Conservation (phyloP, 768 basidiomycete species). For the Leccinum variicolor region DNA sequence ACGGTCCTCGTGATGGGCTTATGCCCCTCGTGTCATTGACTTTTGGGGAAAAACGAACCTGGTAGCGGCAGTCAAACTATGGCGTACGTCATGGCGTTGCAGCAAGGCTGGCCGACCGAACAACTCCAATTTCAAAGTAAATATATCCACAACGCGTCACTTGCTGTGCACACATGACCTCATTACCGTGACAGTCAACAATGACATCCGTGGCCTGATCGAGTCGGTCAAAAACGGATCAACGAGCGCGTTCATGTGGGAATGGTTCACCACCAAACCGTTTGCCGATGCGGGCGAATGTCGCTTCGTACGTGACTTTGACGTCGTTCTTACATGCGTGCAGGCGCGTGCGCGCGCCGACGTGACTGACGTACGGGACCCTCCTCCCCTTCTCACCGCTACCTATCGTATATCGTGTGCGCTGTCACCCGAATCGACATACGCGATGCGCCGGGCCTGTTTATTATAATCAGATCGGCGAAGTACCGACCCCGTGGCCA, state of each 20-base stretch:
- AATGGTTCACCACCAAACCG: constrained; percentile 88
- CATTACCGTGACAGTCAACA: constrained; percentile 53
- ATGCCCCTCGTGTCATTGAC: background rate
- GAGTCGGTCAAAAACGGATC: constrained; percentile 84
- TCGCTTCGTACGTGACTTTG: constrained; percentile 62
- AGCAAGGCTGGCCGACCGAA: constrained; percentile 75
- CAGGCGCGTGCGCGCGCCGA: background rate
- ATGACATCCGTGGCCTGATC: constrained; percentile 78
- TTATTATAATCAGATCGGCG: constrained; percentile 56
- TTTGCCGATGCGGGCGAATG: constrained; percentile 76
- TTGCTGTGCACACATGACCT: background rate
- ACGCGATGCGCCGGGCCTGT: background rate
- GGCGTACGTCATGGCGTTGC: constrained; percentile 91
- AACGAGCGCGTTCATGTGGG: constrained; percentile 93
- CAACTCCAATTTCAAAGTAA: constrained; percentile 72
- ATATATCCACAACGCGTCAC: constrained; percentile 33
- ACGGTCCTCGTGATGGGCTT: background rate
- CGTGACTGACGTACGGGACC: background rate
- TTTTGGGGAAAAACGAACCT: background rate
- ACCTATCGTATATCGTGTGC: background rate
- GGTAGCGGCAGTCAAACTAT: constrained; percentile 82
- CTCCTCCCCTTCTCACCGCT: background rate
- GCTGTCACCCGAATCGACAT: background rate
- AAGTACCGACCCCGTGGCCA: constrained; percentile 92
- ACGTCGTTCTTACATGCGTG: background rate